phyloP scores from a whole-genome alignment of 2,329 filamentous ascomycete genomes.

The Talaromyces sp. region DNA sequence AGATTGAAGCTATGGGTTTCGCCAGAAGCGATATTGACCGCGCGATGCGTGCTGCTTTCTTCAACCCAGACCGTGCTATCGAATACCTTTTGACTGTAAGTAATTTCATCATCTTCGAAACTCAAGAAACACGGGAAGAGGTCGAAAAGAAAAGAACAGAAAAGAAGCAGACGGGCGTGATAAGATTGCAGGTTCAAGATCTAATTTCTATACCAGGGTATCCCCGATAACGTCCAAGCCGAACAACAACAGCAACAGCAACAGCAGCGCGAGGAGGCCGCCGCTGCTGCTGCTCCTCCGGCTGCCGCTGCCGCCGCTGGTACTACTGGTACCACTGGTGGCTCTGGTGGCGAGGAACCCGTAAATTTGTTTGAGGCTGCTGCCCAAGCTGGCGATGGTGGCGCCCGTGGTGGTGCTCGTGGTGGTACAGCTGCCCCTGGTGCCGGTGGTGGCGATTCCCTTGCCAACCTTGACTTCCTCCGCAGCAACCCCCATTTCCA shows the following conservation, averaged over 20 bases:
- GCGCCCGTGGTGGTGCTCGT: slow-evolving; percentile 47
- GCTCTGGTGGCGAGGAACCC: slow-evolving; percentile 57
- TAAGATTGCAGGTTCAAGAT: neutral
- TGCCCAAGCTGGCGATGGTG: slow-evolving; percentile 66
- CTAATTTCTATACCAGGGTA: slow-evolving; percentile 63
- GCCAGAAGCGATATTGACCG: slow-evolving; percentile 83
- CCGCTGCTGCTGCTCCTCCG: slow-evolving; percentile 46
- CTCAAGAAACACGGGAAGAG: too few relatives aligned
- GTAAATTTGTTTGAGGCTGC: slow-evolving; percentile 94
- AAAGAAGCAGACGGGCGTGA: neutral
- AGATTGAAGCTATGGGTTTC: slow-evolving; percentile 98
- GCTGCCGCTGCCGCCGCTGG: slow-evolving; percentile 32
- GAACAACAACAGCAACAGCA: slow-evolving; percentile 67
- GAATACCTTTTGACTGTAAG: slow-evolving; percentile 81
- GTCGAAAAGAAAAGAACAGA: neutral
- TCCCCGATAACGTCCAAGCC: slow-evolving; percentile 79
- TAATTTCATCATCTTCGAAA: slow-evolving; percentile 51
- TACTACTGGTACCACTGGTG: slow-evolving; percentile 37
- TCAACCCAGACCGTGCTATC: slow-evolving; percentile 94
- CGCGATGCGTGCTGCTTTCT: slow-evolving; percentile 94
- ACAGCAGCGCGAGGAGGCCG: slow-evolving; percentile 47
- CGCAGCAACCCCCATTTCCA: slow-evolving; percentile 97
- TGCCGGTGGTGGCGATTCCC: slow-evolving; percentile 54
- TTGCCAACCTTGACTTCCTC: slow-evolving; percentile 87
- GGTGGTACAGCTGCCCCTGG: slow-evolving; percentile 32